Percentiles rank a stretch among this genome's conserved stretches.
Conservation (phyloP, 176 grass and related monocot genomes). For the Rhynchospora breviuscula region DNA sequence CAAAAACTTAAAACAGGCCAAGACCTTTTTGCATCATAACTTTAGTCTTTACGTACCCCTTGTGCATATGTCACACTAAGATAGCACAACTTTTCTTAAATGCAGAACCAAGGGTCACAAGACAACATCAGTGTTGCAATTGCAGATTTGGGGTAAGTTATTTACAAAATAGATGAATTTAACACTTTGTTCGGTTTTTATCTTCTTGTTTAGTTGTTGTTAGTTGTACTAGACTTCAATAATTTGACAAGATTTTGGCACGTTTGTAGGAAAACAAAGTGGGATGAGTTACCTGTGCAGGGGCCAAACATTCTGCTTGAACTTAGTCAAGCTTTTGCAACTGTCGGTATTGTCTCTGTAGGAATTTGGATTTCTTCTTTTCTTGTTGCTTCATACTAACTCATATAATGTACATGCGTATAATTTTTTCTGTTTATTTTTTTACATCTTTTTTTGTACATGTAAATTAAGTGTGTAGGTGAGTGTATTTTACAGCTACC, state of each 20-base stretch:
- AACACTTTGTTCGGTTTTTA: not conserved
- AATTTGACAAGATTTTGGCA: constrained; percentile 1
- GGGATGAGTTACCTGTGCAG: constrained; percentile 64
- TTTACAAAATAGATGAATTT: constrained; percentile 5
- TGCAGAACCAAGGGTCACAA: constrained; percentile 68
- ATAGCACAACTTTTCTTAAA: not conserved
- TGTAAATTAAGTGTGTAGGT: not conserved
- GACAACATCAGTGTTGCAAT: constrained; percentile 94
- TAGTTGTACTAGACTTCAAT: not conserved
- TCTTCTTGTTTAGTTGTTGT: not conserved
- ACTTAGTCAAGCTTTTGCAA: constrained; percentile 82
- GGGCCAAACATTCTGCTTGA: constrained; percentile 63
- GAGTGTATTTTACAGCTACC: not conserved
- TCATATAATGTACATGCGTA: constrained; percentile 14
- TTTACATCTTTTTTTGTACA: constrained; percentile 18
- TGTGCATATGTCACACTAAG: not conserved
- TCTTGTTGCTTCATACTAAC: constrained; percentile 23
- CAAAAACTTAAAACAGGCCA: not conserved
- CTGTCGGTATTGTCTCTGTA: constrained; percentile 61
- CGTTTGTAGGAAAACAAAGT: constrained; percentile 73
- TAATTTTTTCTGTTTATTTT: constrained; percentile 8
- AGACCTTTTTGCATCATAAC: not conserved
- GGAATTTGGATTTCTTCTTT: constrained; percentile 82
- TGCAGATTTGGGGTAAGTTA: constrained; percentile 80
- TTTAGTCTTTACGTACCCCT: not conserved